Evolutionary conservation across 2,329 filamentous ascomycete species (phyloP).

Genomic region (Colletotrichum sp.): DNA sequence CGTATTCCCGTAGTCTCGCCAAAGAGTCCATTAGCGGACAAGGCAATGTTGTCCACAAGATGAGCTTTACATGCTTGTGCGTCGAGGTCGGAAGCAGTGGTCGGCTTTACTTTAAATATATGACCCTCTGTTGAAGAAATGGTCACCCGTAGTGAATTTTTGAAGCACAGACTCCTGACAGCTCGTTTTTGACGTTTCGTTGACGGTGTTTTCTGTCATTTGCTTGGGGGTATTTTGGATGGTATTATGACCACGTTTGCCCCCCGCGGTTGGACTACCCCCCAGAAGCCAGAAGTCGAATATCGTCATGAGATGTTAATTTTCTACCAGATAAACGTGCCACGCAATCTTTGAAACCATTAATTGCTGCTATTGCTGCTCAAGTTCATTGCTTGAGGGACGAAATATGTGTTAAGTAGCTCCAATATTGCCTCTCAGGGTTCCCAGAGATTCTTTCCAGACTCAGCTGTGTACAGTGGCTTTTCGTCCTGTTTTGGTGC

Average conservation of each 20-base stretch:
- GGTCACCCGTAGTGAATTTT: neutral
- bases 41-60: neutral
- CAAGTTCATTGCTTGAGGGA: no score
- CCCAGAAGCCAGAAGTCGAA: accelerated
- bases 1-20: neutral
- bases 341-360: accelerated
- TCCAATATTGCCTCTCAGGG: no score
- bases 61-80: neutral
- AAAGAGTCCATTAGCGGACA: neutral
- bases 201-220: neutral
- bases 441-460: no score
- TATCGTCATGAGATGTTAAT: neutral
- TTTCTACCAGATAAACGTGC: neutral
- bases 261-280: neutral
- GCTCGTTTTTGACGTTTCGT: neutral
- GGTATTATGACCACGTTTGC: neutral
- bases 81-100: neutral
- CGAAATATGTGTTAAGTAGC: no score
- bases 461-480: no score
- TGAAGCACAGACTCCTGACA: no score
- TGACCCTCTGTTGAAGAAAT: neutral
- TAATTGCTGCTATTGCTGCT: no score
- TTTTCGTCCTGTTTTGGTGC: no score
- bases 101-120: neutral
- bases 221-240: neutral